Percentiles rank a stretch among this genome's conserved stretches.
Conservation (phyloP, 2,329 filamentous ascomycete genomes). For the Torrubiella hemipterigena region DNA sequence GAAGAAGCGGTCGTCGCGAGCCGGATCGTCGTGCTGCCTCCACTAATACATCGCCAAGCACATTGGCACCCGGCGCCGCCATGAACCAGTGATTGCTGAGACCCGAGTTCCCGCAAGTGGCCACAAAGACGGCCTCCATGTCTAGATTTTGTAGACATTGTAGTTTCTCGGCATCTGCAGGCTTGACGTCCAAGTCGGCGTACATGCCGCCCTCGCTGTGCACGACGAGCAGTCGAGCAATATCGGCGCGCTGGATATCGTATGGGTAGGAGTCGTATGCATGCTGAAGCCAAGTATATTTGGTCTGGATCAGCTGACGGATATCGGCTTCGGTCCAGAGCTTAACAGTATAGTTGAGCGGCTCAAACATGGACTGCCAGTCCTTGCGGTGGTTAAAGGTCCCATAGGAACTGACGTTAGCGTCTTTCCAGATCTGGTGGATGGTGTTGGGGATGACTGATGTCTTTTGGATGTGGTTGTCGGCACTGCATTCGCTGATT, state of each 20-base stretch:
- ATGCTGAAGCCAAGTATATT: slow-evolving; percentile 11
- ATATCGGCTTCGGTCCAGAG: slow-evolving; percentile 13
- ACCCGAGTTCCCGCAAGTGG: slow-evolving; percentile 6
- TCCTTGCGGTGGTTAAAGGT: slow-evolving; percentile 4
- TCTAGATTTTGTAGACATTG: slow-evolving; percentile 9
- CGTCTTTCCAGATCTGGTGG: slow-evolving; percentile 14
- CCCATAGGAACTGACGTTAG: slow-evolving; percentile 9
- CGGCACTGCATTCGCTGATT: no score
- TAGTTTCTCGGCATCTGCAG: slow-evolving; percentile 5
- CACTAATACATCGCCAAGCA: slow-evolving; percentile 10
- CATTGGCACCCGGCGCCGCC: slow-evolving; percentile 8
- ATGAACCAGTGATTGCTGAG: slow-evolving; percentile 16
- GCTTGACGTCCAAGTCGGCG: slow-evolving; percentile 13
- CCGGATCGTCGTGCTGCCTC: slow-evolving; percentile 11
- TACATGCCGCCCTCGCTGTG: slow-evolving; percentile 13
- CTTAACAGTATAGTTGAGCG: slow-evolving; percentile 11
- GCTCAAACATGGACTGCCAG: slow-evolving; percentile 9
- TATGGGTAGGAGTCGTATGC: slow-evolving; percentile 12
- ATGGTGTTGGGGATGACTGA: slow-evolving; percentile 10
- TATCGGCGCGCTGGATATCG: slow-evolving; percentile 13
- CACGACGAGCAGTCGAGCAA: slow-evolving; percentile 11
- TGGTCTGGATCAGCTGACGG: slow-evolving; percentile 7
- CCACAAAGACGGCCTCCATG: slow-evolving; percentile 8
- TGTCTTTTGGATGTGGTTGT: no score
- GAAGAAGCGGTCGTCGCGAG: slow-evolving; percentile 8